Percentiles rank a stretch among this genome's conserved stretches.
phyloP scores from a whole-genome alignment of 441 rosid genomes.

The Eruca vesicaria region DNA sequence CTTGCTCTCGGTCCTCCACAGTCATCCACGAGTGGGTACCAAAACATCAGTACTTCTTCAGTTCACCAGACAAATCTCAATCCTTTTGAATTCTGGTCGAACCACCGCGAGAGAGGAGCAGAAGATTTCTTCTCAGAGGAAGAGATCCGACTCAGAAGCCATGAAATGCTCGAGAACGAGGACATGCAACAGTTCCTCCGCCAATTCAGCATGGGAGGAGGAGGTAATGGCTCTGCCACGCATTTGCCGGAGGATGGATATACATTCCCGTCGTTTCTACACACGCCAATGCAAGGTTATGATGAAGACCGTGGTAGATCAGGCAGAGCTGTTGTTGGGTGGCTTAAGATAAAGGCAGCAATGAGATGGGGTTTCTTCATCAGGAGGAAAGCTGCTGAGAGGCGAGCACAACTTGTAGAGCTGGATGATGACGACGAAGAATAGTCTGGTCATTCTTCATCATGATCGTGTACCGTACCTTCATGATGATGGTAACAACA shows the following conservation, averaged over 20 bases:
- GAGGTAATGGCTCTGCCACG: slow-evolving; percentile 41
- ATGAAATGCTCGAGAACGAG: slow-evolving; percentile 97
- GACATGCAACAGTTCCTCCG: slow-evolving; percentile 95
- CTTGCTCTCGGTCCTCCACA: slow-evolving; percentile 82
- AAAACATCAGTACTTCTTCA: slow-evolving; percentile 50
- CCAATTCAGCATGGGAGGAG: slow-evolving; percentile 88
- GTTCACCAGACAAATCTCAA: slow-evolving; percentile 50
- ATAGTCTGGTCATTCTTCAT: slow-evolving; percentile 23
- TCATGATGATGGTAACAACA: slow-evolving; percentile 20
- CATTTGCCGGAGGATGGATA: slow-evolving; percentile 75
- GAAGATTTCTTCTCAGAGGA: slow-evolving; percentile 87
- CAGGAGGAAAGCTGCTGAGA: slow-evolving; percentile 97
- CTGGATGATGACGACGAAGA: slow-evolving; percentile 64
- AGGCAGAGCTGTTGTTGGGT: slow-evolving; percentile 94
- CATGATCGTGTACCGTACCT: not conserved
- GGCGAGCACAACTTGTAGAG: slow-evolving; percentile 93
- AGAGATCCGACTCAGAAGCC: slow-evolving; percentile 82
- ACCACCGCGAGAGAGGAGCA: slow-evolving; percentile 65
- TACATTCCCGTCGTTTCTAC: slow-evolving; percentile 54
- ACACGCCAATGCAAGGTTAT: slow-evolving; percentile 75
- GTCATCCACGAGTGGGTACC: slow-evolving; percentile 55
- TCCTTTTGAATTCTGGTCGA: slow-evolving; percentile 87
- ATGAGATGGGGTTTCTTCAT: slow-evolving; percentile 99
- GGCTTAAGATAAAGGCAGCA: slow-evolving; percentile 99
- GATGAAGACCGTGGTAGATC: slow-evolving; percentile 80